Evolutionary conservation across 768 basidiomycete species (phyloP), one percentile per base, ranked within the genome.

Genomic region (Mycena vulgaris): DNA sequence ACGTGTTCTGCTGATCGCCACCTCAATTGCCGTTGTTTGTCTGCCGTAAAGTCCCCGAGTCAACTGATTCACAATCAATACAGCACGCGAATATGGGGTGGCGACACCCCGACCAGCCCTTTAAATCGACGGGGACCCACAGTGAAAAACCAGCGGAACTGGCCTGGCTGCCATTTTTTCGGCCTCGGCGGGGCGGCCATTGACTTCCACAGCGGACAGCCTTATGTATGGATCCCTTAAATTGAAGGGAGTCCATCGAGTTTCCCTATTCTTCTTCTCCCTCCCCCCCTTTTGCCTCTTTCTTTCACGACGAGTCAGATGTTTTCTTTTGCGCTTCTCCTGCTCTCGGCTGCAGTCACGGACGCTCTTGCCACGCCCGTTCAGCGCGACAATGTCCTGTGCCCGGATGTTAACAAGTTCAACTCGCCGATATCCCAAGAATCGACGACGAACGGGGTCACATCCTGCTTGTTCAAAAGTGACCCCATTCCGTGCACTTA

Each of bases 281-380:
- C 40, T 30, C 21, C 40, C 39, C 39, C 27, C 28, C 27, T 45
- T 58, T 40, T 23, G 17, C 14, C 35, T 58, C 57, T 42, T 40
- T 58, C 37, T 58, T 42, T n/a, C 17, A 27, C 39, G 25, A 58
- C 25, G 39, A 40, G 28, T 40, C 28, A 27, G 57, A 58, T 58
- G 57, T 58, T 40, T 23, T n/a, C 39, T 28, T 21, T 25, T 7
- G 27, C 23, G 39, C 57, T 58, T 28, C 27, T 58, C 17, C 57
- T 58, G 28, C n/a, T 21, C 17, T 23, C 9, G 13, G 42, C 42
- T 58, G 57, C 57, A 16, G 28, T 58, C 39, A 28, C 39, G 19
- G 27, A 37, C 16, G 40, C 28, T 5, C 13, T 58, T 21, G 57
- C 57, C 27, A 58, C 25, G n/a, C 40, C 57, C n/a, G 4, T 30